Evolutionary conservation across 495 filamentous ascomycete species (phyloP).

Genomic region (Penicillium taxi): DNA sequence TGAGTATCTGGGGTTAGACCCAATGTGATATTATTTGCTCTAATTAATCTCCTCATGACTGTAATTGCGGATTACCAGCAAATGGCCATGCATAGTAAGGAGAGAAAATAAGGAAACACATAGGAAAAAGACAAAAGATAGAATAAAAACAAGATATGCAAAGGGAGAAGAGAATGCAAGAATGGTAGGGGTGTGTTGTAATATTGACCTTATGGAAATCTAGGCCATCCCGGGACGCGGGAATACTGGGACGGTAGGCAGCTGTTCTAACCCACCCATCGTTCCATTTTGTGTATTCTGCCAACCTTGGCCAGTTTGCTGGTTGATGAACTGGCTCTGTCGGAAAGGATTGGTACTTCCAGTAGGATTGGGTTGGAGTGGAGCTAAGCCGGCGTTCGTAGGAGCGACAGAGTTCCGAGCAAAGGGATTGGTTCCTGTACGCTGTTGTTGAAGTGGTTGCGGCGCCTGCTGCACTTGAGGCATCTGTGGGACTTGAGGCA

Average conservation of each 20-base stretch:
- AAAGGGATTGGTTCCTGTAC: slow-evolving; percentile 47
- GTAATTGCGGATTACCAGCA: too few species aligned
- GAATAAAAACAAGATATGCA: neutral
- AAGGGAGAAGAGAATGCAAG: neutral
- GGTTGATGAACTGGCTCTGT: slow-evolving; percentile 78
- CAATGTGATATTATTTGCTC: too few species aligned
- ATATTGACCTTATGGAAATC: too few species aligned
- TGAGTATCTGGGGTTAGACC: too few species aligned
- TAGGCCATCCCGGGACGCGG: slow-evolving; percentile 58
- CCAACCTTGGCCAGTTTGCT: slow-evolving; percentile 80
- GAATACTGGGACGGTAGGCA: slow-evolving; percentile 78
- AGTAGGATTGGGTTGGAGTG: slow-evolving; percentile 61
- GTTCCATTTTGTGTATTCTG: slow-evolving; percentile 66
- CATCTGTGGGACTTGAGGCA: slow-evolving; percentile 36
- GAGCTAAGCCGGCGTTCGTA: slow-evolving; percentile 30
- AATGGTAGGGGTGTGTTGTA: too few species aligned
- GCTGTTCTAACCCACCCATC: slow-evolving; percentile 72
- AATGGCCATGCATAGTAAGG: too few species aligned
- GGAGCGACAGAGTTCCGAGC: slow-evolving; percentile 37
- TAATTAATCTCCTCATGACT: too few species aligned
- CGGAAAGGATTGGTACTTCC: slow-evolving; percentile 94
- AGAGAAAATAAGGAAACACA: too few species aligned
- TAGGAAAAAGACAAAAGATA: too few species aligned
- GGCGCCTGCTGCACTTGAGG: slow-evolving; percentile 30
- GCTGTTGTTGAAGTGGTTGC: slow-evolving; percentile 31